These are phyloP conservation scores for Melanomma pulvis-pyrius DNA, from an alignment of 495 filamentous ascomycete genomes.

Conservation along the genomic window DNA sequence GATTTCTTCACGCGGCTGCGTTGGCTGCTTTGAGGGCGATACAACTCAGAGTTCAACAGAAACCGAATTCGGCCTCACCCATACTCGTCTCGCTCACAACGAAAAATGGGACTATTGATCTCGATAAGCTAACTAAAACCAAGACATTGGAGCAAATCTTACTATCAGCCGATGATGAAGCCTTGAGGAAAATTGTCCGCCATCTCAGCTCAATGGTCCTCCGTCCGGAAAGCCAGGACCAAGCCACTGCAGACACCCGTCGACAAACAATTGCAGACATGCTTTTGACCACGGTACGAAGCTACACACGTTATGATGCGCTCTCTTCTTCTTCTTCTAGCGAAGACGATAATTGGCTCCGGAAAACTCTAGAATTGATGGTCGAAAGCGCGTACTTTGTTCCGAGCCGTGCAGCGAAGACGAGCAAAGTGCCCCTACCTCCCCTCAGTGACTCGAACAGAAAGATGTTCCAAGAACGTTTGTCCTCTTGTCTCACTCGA, in stretches of 20 bases:
- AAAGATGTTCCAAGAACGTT: constrained; percentile 67
- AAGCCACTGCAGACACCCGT: constrained; percentile 48
- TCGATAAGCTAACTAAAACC: constrained; percentile 84
- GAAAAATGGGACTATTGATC: constrained; percentile 70
- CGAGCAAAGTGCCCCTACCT: constrained; percentile 47
- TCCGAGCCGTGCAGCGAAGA: constrained; percentile 37
- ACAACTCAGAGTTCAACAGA: constrained; percentile 63
- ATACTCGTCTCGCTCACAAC: constrained; percentile 68
- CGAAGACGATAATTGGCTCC: constrained; percentile 43
- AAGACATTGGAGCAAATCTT: constrained; percentile 84
- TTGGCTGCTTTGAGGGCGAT: constrained; percentile 70
- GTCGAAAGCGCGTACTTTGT: constrained; percentile 50
- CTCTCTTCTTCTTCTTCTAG: not conserved
- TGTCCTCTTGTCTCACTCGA: constrained; percentile 69
- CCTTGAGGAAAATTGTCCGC: constrained; percentile 48
- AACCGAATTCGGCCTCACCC: constrained; percentile 61
- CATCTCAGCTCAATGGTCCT: constrained; percentile 51
- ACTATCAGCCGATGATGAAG: constrained; percentile 58
- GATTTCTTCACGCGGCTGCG: constrained; percentile 82
- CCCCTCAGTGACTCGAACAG: constrained; percentile 62
- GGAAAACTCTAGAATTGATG: constrained; percentile 34
- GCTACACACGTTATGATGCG: constrained; percentile 31
- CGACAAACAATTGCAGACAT: constrained; percentile 59
- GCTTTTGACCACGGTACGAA: constrained; percentile 51
- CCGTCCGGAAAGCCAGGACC: constrained; percentile 40